Conservation (phyloP, 2,329 filamentous ascomycete genomes). For the Xylariaceae sp. region DNA sequence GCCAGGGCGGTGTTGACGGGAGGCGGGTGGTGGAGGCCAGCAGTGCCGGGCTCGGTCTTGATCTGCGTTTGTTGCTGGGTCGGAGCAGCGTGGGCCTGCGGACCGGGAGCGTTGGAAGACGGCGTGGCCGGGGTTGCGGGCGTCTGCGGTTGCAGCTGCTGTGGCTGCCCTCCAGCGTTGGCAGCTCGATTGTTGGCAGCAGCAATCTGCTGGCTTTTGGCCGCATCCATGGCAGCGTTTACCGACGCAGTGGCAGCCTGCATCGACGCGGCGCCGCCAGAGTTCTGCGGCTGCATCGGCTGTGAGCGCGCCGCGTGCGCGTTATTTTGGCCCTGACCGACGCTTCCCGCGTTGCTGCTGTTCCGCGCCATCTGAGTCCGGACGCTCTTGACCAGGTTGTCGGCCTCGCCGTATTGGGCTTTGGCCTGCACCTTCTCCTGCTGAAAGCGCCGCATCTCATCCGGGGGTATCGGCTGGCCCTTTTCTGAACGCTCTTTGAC, state of each 20-base stretch:
- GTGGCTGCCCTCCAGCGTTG: conserved; percentile 11
- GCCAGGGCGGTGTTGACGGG: conserved; percentile 43
- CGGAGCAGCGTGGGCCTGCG: conserved; percentile 15
- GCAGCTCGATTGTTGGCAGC: conserved; percentile 14
- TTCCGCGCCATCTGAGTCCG: conserved; percentile 13
- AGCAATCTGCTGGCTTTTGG: conserved; percentile 23
- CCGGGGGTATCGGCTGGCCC: conserved; percentile 10
- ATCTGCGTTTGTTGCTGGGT: conserved; percentile 22
- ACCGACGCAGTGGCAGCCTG: conserved; percentile 25
- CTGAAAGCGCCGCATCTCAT: conserved; percentile 17
- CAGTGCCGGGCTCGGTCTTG: conserved; percentile 28
- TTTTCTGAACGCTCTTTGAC: conserved; percentile 21
- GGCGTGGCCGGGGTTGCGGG: conserved; percentile 17
- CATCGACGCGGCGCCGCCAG: conserved; percentile 17
- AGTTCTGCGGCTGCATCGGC: conserved; percentile 15
- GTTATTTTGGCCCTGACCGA: conserved; percentile 7
- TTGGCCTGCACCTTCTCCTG: conserved; percentile 12
- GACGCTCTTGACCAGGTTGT: conserved; percentile 16
- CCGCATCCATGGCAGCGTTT: conserved; percentile 25
- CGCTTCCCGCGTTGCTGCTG: conserved; percentile 3
- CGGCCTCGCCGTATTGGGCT: conserved; percentile 15
- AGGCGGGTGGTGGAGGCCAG: conserved; percentile 29
- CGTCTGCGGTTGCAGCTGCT: conserved; percentile 14
- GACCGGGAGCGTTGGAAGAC: conserved; percentile 15
- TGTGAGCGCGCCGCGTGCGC: conserved; percentile 19